Base-by-base conservation (phyloP, 2,329 filamentous ascomycete species). In the Cercospora sp. region DNA sequence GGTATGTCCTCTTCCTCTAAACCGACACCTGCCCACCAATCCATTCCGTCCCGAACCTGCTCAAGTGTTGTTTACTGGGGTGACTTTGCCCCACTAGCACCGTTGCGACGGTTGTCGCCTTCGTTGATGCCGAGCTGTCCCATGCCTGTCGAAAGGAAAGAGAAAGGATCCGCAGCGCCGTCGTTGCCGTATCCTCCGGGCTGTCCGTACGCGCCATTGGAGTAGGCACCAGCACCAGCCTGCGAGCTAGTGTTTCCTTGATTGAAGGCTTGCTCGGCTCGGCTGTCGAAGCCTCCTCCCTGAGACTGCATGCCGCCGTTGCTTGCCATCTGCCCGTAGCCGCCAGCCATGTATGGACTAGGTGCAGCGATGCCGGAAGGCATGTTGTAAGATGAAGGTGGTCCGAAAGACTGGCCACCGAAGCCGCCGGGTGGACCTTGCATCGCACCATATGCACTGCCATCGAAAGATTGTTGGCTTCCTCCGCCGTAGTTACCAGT, bases 241-340 rank as follows among this genome's bases (percentile, higher is more conserved):
- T 90, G 90, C 55, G 91, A 92, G 16, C 90, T 89, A 20, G 90
- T 90, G 65, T 91, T 92, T 74, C 95, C 94, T 33, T 78, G 76
- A 69, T 78, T 92, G 84, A 99, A 99, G 28, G 95, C 94, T 69
- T 93, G 93, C 82, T 98, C 94, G 16, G 94, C 93, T 71, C 94
- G 92, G 83, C 93, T 96, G 78, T 97, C 94, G 77, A 99, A 98
- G 12, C 93, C 91, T 31, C 93, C 91, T 23, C 66, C 64, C 33
- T 75, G 73, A 26, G 91, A 91, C 80, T 95, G 93, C 74, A 93
- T 90, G 63, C 90, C 89, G 45, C 90, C 91, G 65, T 89, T 89
- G 67, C 89, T 89, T 33, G 68, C 72, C 75, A 77, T 76, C 67
- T 75, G 74, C 7, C 64, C 64, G 74, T 89, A 97, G 75, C 93